Percentiles rank a stretch among this genome's conserved stretches.
These are phyloP conservation scores for Suaeda aralocaspica DNA, from an alignment of 148 eudicot species.

Conservation along the genomic window DNA sequence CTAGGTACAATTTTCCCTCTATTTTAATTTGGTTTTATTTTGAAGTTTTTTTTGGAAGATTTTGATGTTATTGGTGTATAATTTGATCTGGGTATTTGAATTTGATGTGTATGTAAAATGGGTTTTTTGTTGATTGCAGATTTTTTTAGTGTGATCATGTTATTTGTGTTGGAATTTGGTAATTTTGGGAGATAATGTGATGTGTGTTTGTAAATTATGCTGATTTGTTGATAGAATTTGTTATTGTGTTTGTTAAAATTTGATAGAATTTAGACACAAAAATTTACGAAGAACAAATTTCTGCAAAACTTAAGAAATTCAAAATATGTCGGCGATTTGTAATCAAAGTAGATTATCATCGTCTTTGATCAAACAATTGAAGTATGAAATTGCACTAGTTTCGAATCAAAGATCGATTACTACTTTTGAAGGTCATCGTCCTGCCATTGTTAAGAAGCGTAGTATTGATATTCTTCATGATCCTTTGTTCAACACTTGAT, in stretches of 20 bases:
- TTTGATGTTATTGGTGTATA: slow-evolving; percentile 15
- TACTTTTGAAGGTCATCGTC: slow-evolving; percentile 90
- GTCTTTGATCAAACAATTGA: slow-evolving; percentile 47
- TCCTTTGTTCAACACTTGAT: slow-evolving; percentile 99
- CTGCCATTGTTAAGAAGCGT: slow-evolving; percentile 75
- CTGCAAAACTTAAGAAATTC: neutral
- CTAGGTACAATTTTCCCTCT: slow-evolving; percentile 56
- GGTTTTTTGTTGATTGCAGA: slow-evolving; percentile 1
- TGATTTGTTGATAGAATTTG: neutral
- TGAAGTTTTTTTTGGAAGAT: neutral
- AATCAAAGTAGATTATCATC: slow-evolving; percentile 40
- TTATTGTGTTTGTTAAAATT: no score
- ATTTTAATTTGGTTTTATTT: neutral
- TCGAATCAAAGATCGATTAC: slow-evolving; percentile 49
- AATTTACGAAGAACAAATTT: neutral
- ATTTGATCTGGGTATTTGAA: slow-evolving; percentile 16
- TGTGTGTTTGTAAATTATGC: slow-evolving; percentile 1
- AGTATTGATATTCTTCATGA: slow-evolving; percentile 94
- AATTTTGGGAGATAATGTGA: slow-evolving; percentile 2
- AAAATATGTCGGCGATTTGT: slow-evolving; percentile 26
- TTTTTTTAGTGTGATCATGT: neutral
- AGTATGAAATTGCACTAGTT: slow-evolving; percentile 24
- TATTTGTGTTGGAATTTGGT: slow-evolving; percentile 16
- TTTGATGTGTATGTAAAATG: slow-evolving; percentile 14
- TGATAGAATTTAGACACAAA: no score